Evolutionary conservation across 345 rosid species (phyloP), one percentile per base, ranked within the genome.

Genomic region (Laguncularia racemosa): DNA sequence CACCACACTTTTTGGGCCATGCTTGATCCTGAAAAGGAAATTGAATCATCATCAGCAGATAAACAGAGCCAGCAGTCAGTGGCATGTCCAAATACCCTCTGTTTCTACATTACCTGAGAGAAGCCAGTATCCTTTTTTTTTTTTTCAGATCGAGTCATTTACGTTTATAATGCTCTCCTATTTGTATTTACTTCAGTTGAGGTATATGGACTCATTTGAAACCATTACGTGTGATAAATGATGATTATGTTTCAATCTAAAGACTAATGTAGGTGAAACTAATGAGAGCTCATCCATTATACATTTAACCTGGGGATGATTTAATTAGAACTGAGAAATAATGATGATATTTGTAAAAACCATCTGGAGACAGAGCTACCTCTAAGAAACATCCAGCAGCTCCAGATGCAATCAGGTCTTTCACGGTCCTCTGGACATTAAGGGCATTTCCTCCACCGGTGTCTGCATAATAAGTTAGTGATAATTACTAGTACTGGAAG

Each of bases 321-420:
- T 2, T 26, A 26, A 26, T 33, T 33, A 59, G 4, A 14, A 47
- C 18, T 13, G 15, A 46, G 18, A 14, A 23, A n/a, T 10, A 28
- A 8, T 18, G 49, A 54, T 12, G 55, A 62, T 12, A 60, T 16
- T 50, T 15, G 48, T 51, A 45, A 16, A 46, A 47, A 47, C 47
- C 14, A 13, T 52, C 43, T 52, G 18, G 50, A 13, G 26, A 20
- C n/a, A 55, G 16, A 59, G 16, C 53, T 33, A 83, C 88, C 83
- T 83, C 89, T 48, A 80, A 81, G 68, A 83, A 78, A 67, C 80
- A 83, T 55, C 85, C 85, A 58, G 76, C 78, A 56, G 73, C 85
- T 60, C 80, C 83, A 13, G 85, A 82, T 20, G 77, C 79, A 28
- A 80, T 80, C 47, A 78, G 76, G 65, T 80, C 83, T 64, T 71